These are phyloP conservation scores for Blastomyces emzantsi DNA, from an alignment of 2,329 filamentous ascomycete species.

Conservation along the genomic window DNA sequence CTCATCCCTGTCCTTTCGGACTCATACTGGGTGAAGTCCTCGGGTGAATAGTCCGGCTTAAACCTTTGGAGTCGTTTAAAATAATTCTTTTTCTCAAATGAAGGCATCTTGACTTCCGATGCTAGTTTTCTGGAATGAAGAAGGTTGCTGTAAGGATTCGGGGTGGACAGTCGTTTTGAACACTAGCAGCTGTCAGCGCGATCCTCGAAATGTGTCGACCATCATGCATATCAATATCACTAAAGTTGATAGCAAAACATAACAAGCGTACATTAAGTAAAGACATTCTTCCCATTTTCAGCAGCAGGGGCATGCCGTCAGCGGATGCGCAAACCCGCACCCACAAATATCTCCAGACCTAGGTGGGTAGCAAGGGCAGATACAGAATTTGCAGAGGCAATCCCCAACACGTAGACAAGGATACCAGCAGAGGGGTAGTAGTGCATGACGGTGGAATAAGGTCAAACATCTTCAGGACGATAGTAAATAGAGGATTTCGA, in stretches of 20 bases:
- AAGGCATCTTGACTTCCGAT: constrained; percentile 44
- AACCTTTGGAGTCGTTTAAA: constrained; percentile 84
- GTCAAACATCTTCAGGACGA: not conserved
- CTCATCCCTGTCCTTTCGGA: constrained; percentile 92
- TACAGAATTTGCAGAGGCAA: not conserved
- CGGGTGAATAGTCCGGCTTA: constrained; percentile 80
- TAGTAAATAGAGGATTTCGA: not conserved
- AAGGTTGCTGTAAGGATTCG: not conserved
- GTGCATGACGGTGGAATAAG: not conserved
- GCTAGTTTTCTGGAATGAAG: not conserved
- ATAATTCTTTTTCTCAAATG: constrained; percentile 42
- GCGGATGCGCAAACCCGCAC: no score
- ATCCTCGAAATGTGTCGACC: not conserved
- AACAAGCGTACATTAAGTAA: not conserved
- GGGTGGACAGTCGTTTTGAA: not conserved
- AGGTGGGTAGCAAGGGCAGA: not conserved
- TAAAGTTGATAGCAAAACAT: not conserved
- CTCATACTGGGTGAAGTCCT: constrained; percentile 87
- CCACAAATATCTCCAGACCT: no score
- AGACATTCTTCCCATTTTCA: not conserved
- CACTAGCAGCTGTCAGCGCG: not conserved
- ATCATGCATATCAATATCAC: not conserved
- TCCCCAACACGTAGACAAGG: not conserved
- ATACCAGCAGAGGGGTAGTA: not conserved
- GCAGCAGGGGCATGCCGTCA: not conserved